Base-by-base conservation (phyloP, 2,329 filamentous ascomycete species). In the Arachnopeziza araneosa region DNA sequence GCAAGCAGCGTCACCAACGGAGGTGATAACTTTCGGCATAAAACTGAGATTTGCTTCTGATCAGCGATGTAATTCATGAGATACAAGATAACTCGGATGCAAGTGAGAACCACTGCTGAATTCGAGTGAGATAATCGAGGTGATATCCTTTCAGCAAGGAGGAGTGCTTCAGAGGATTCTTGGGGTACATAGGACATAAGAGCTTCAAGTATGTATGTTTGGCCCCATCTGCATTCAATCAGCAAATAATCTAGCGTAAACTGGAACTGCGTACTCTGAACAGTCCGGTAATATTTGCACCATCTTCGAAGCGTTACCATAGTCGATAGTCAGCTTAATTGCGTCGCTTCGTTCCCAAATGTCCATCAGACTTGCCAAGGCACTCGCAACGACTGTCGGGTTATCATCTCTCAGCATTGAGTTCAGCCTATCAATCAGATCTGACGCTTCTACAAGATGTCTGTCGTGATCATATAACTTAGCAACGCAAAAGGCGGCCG, bases 11-110 rank as follows among this genome's bases (percentile, higher is more conserved):
- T 99, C 32, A 99, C 93, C 3, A 99, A 82, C 2, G 95, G 95
- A 17, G 95, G 95, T 7, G 95, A 98, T 12, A 99, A 82, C 76
- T 98, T 99, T 69, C 90, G 87, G 75, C 92, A 97, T 49, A 99
- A 79, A 1, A 87, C 85, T 4, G 90, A 87, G 64, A 97, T 90
- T 67, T 96, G 90, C 75, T 91, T 95, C 72, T 95, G 85, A 69
- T 96, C 93, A 56, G 89, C 83, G 69, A 99, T 97, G 77, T 99
- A 99, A 78, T 99, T 99, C 91, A 98, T 95, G 60, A 99, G 82
- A 72, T 99, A 99, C 55, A 99, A 83, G 44, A 99, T 93, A 50
- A 99, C 95, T 60, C 95, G 87, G 70, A 97, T 96, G 73, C 92
- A 97, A 3, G 95, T 98, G 60, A 99, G 81, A 2, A 98, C 95